Evolutionary conservation across 2,329 filamentous ascomycete species (phyloP), one percentile per base, ranked within the genome.

Genomic region (Cyphellophora europaea): DNA sequence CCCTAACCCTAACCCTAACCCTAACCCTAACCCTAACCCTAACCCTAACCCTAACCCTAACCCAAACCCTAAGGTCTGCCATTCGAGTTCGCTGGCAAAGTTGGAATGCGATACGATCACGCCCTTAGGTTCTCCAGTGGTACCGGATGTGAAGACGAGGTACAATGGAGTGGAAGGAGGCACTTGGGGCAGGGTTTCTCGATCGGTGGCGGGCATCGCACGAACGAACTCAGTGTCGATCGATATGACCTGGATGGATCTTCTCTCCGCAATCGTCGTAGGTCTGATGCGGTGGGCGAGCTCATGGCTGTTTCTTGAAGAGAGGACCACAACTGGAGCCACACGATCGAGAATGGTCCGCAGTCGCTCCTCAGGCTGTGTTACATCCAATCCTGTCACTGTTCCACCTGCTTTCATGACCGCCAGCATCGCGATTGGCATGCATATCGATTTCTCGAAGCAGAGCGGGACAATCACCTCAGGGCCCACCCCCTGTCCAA

Each of bases 371-470:
- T 57, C 52, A 4, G 61, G 60, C 19, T 62, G 59, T 3, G 53
- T 47, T 17, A 60, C 59, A 37, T 64, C 61, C 11, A 62, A 48
- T 1, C 57, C 57, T 4, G 59, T 58, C 34, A 64, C 63, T 4
- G 59, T 58, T 10, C 57, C 60, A 6, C 61, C 61, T 2, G 59
- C 56, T 39, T 62, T 62, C 15, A 63, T 49, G 18, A 62, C 54
- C 6, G 57, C 61, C 6, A 64, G 41, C 33, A 63, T 53, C 3
- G 59, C 54, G 19, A 65, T 53, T 11, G 63, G 49, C 8, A 59
- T 53, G 61, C 61, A 65, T 11, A 53, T 54, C 1, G 61, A 64
- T 37, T 64, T 64, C 29, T 64, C 60, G 27, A 64, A 63, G 31
- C 54, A 62, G 4, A 63, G 28, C 2, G 57, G 57, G 17, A 64